phyloP scores from a whole-genome alignment of 2,329 filamentous ascomycete species.

The Sarocladiaceae sp. region DNA sequence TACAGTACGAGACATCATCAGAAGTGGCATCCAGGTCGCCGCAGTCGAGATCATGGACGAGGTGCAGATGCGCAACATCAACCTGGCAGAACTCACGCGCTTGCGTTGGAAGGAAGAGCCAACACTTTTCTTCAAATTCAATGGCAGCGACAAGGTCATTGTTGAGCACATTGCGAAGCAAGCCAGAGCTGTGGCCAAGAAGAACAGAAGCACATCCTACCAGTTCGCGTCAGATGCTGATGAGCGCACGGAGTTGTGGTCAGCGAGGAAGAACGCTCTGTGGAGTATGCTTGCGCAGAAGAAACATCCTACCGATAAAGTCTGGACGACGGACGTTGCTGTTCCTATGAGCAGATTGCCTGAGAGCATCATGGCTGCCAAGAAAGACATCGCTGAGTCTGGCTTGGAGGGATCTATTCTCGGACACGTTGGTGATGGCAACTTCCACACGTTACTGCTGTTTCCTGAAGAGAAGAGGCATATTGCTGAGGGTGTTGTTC shows the following conservation, averaged over 20 bases:
- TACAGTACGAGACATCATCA: constrained; percentile 68
- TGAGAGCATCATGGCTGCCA: constrained; percentile 58
- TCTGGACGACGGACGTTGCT: constrained; percentile 67
- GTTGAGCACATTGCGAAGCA: constrained; percentile 24
- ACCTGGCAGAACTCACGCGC: constrained; percentile 51
- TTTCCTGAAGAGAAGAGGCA: constrained; percentile 41
- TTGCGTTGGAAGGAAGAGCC: constrained; percentile 59
- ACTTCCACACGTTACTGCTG: constrained; percentile 49
- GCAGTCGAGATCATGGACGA: constrained; percentile 79
- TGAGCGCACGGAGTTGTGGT: constrained; percentile 48
- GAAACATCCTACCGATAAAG: constrained; percentile 41
- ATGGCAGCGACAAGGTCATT: constrained; percentile 46
- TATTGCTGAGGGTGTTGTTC: constrained; percentile 45
- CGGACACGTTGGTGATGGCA: constrained; percentile 65
- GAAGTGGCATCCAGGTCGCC: constrained; percentile 68
- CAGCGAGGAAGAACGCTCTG: constrained; percentile 60
- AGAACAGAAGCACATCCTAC: constrained; percentile 47
- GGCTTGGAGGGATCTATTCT: constrained; percentile 58
- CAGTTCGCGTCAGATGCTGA: constrained; percentile 49
- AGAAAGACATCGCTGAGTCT: constrained; percentile 50
- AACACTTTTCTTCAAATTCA: constrained; percentile 70
- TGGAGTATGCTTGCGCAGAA: constrained; percentile 58
- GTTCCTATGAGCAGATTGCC: constrained; percentile 58
- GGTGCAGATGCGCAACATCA: constrained; percentile 63
- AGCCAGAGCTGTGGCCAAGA: constrained; percentile 9